phyloP scores from a whole-genome alignment of 176 grass and related monocot genomes.

The Oropetium thomaeum region DNA sequence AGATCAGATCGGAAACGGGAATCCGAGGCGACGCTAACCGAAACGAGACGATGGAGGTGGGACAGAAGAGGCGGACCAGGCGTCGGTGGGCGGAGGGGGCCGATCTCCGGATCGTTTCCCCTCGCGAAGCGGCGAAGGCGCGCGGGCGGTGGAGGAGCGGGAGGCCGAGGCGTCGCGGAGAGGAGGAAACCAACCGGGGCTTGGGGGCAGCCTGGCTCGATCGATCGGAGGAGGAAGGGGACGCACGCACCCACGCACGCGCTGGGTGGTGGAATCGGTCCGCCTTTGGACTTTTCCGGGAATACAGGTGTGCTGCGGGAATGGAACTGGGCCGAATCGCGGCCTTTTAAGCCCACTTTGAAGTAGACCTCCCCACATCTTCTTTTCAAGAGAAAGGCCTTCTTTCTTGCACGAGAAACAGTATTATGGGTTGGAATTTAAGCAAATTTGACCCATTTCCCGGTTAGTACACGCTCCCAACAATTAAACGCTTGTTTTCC shows the following conservation, averaged over 20 bases:
- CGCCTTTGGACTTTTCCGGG: background rate
- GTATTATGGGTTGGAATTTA: background rate
- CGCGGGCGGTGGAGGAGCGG: background rate
- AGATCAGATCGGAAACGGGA: constrained; percentile 24
- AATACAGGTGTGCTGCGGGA: background rate
- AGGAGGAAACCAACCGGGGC: background rate
- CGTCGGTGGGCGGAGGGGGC: background rate
- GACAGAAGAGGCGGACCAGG: background rate
- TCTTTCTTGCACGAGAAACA: too few species aligned
- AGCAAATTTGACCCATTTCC: background rate
- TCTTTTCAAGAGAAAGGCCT: background rate
- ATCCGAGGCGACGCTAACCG: background rate
- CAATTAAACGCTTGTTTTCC: too few species aligned
- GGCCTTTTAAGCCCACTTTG: background rate
- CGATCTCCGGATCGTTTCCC: constrained; percentile 7
- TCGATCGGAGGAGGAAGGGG: constrained; percentile 2
- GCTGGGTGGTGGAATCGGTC: constrained; percentile 26
- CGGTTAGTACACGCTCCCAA: too few species aligned
- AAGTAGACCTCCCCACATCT: background rate
- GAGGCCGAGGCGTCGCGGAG: constrained; percentile 14
- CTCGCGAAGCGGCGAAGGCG: constrained; percentile 16
- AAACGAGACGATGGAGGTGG: background rate
- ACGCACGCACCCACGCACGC: background rate
- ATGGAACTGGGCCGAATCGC: background rate
- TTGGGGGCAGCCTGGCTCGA: background rate